Percentiles rank a stretch among this genome's conserved stretches.
Evolutionary conservation across 345 rosid genomes (phyloP).

Genomic region (Combretum micranthum): DNA sequence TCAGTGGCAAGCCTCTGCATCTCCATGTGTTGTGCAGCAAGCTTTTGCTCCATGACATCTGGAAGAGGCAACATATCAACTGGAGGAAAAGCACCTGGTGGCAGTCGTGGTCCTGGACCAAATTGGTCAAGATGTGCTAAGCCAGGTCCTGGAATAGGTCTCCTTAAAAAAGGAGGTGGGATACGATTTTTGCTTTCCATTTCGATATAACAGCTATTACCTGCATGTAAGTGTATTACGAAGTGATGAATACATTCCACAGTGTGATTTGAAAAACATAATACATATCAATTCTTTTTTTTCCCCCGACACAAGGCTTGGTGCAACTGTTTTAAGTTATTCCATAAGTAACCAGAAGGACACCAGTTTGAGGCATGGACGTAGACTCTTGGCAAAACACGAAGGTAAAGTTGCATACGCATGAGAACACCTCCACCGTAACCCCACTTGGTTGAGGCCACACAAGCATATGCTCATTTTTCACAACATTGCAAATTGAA

Average conservation of each 20-base stretch:
- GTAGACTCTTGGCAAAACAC: no score
- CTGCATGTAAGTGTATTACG: slow-evolving; percentile 10
- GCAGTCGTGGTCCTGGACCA: slow-evolving; percentile 41
- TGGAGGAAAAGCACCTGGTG: slow-evolving; percentile 46
- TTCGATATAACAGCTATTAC: slow-evolving; percentile 8
- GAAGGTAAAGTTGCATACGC: no score
- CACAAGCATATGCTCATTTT: no score
- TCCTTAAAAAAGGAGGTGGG: slow-evolving; percentile 65
- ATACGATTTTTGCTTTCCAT: slow-evolving; percentile 88
- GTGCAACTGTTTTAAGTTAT: no score
- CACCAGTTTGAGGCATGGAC: no score
- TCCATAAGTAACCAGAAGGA: no score
- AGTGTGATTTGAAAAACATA: no score
- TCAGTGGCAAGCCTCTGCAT: slow-evolving; percentile 85
- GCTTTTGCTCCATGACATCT: slow-evolving; percentile 80
- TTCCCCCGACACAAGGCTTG: no score
- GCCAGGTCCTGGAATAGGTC: slow-evolving; percentile 56
- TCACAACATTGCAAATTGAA: no score
- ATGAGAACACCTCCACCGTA: no score
- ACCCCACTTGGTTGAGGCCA: no score
- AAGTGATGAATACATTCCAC: background rate
- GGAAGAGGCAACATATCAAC: slow-evolving; percentile 75
- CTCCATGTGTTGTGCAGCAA: slow-evolving; percentile 75
- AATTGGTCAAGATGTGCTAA: slow-evolving; percentile 49
- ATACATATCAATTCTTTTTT: no score